Base-by-base conservation (phyloP, 2,329 filamentous ascomycete species). In the Huntiella omanensis region DNA sequence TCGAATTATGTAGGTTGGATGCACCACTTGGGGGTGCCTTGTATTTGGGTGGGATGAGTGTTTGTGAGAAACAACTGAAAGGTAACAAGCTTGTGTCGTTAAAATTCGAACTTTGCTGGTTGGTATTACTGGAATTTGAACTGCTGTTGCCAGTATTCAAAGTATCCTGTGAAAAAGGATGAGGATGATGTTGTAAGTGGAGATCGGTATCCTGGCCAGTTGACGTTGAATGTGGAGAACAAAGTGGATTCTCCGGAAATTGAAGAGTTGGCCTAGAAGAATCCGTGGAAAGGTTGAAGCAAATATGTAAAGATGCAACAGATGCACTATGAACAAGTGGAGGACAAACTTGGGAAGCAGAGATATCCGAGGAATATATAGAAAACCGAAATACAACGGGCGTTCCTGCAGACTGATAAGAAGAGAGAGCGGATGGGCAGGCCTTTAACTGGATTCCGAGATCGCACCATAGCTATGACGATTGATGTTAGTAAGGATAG, bases 401-500 rank as follows among this genome's bases (percentile, higher is more conserved):
- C 16, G 32, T 40, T 12, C 34, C 32, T 22, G 34, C 34, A 19
- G 12, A 40, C 28, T 32, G 22, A 43, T 19, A 33, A 12, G 15
- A 38, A 15, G 7, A 37, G 19, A 34, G 22, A 40, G 42, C 32
- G 38, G 41, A 33, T 4, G 33, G 48, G 36, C 48, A 46, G 33
- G 42, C 22, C 32, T 43, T 49, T 46, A 49, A 35, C 22, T 44
- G 42, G 4, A 49, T 40, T 22, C 48, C 48, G 33, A 49, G 40
- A 44, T 44, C 42, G 36, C 48, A 40, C 48, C 48, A 49, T 43
- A 49, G 6, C 48, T 49, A 40, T 44, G 41, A 48, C 22, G 40
- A 38, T 32, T 47, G 41, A 44, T 44, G 46, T 48, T 43, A 48
- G 46, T 33, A 11, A 44, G 12, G 40, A 43, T 43, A 43, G 19